Percentiles rank a stretch among this genome's conserved stretches.
phyloP scores from a whole-genome alignment of 192 early-diverging fungal species.

The Mortierella alpina region DNA sequence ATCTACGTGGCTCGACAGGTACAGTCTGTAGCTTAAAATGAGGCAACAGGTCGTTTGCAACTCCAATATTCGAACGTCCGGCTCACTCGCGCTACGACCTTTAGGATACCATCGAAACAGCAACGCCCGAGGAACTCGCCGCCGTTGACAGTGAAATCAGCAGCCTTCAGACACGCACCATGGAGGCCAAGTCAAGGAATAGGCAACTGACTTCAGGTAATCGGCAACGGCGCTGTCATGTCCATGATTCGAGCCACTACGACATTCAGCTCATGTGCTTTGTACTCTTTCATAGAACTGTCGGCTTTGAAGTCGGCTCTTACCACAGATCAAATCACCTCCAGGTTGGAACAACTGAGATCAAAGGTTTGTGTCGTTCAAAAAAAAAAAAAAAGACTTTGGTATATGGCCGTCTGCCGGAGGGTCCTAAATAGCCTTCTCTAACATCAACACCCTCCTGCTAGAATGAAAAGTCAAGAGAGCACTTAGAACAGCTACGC shows the following conservation, averaged over 20 bases:
- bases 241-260: too few relatives aligned
- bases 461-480: slow-evolving; percentile 56
- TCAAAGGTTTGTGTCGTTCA: slow-evolving; percentile 16
- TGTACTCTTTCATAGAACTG: slow-evolving; percentile 57
- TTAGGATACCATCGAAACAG: slow-evolving; percentile 55
- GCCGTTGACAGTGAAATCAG: slow-evolving; percentile 68
- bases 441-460: not conserved
- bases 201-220: slow-evolving; percentile 59
- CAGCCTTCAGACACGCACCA: slow-evolving; percentile 62
- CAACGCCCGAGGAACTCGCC: slow-evolving; percentile 53
- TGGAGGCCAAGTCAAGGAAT: slow-evolving; percentile 63
- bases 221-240: too few relatives aligned
- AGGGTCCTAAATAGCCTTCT: not conserved
- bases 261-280: not conserved
- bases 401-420: too few relatives aligned
- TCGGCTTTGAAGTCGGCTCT: slow-evolving; percentile 45
- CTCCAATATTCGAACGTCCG: not conserved
- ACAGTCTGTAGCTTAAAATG: not conserved
- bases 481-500: slow-evolving; percentile 37
- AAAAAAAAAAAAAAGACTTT: not conserved
- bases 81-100: not conserved
- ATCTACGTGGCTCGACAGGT: slow-evolving; percentile 62
- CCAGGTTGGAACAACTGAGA: slow-evolving; percentile 16
- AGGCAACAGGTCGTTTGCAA: not conserved
- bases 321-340: slow-evolving; percentile 51